Evolutionary conservation across 257 asterid species (phyloP), one percentile per base, ranked within the genome.

Genomic region (Solanum chilense): DNA sequence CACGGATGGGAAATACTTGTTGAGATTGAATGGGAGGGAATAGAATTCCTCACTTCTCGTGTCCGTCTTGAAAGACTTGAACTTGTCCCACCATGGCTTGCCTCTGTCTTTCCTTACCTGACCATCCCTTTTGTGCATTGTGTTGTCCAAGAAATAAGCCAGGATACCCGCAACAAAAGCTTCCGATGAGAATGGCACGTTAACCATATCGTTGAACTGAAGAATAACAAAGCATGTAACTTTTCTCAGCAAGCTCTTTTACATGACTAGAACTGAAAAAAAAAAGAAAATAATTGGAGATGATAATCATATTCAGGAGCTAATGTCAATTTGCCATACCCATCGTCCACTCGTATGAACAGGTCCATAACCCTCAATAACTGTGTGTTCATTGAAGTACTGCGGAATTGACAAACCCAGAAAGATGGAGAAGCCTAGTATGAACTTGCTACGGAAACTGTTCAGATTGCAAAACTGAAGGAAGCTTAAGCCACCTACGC

Each of bases 11-110:
- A 96, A 96, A 85, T 95, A 95, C 56, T 95, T 95, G 95, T 96
- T 95, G 90, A 96, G 95, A 86, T 95, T 91, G 93, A 96, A 96
- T 37, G 99, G 99, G 6, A 96, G 96, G 44, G 98, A 94, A 88
- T 96, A 95, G 94, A 96, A 96, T 71, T 96, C 99, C 89, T 96
- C 98, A 33, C 98, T 96, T 89, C 98, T 93, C 29, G 94, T 88
- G 89, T 96, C 98, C 0, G 94, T 91, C 88, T 91, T 94, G 93
- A 89, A 96, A 0, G 96, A 91, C 60, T 88, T 87, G 92, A 96
- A 96, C 92, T 95, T 96, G 93, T 95, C 99, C 99, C 99, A 96
- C 98, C 98, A 96, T 47, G 95, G 98, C 88, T 93, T 94, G 90
- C 99, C 99, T 87, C 99, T 93, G 42, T 96, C 99, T 86, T 90